Conservation (phyloP, 768 basidiomycete genomes). For the Russula lepida region DNA sequence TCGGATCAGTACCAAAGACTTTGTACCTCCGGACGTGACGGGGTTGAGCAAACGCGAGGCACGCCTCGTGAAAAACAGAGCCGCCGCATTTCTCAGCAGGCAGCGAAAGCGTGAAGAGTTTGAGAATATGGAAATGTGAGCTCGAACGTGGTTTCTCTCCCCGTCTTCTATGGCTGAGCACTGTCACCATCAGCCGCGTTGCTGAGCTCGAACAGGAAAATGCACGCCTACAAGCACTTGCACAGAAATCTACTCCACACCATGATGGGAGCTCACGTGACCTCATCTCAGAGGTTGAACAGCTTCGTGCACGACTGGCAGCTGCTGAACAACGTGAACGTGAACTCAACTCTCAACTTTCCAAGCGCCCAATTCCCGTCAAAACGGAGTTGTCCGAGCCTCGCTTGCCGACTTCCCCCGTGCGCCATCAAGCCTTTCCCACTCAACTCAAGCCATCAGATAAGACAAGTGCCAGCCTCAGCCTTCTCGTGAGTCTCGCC, state of each 20-base stretch:
- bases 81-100: constrained; percentile 84
- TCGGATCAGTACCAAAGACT: constrained; percentile 64
- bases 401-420: constrained; percentile 36
- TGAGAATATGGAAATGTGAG: constrained; percentile 84
- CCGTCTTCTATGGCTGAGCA: constrained; percentile 4
- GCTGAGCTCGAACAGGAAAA: constrained; percentile 81
- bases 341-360: constrained; percentile 55
- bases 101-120: constrained; percentile 91
- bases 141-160: constrained; percentile 24
- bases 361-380: constrained; percentile 31
- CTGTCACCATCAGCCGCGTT: constrained; percentile 51
- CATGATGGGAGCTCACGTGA: constrained; percentile 27
- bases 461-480: constrained; percentile 45
- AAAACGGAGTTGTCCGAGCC: constrained; percentile 56
- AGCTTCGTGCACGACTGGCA: constrained; percentile 55
- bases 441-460: constrained; percentile 42
- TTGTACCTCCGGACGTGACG: constrained; percentile 79
- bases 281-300: constrained; percentile 53
- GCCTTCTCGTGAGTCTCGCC: constrained; percentile 53
- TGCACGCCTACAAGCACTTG: constrained; percentile 54
- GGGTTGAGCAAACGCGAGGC: constrained; percentile 88
- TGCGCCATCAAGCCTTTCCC: constrained; percentile 28
- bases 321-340: constrained; percentile 60
- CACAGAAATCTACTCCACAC: constrained; percentile 36
- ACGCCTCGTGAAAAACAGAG: constrained; percentile 84